Percentiles rank a stretch among this genome's conserved stretches.
Conservation (phyloP, 1,284 basidiomycete species). For the Apiotrichum mycotoxinovorans region DNA sequence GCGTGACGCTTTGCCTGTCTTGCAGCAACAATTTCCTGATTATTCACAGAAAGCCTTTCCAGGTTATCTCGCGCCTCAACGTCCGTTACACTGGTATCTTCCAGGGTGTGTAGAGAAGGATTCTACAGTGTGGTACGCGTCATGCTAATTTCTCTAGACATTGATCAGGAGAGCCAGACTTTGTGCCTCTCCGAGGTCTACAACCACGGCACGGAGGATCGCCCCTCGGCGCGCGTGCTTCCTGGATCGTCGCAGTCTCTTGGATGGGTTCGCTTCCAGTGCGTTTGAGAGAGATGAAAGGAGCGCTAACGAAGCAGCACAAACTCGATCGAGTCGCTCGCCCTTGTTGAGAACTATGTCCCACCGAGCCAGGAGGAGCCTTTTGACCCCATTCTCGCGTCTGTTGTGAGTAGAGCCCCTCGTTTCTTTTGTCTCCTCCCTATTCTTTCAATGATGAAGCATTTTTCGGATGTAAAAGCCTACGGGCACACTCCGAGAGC, state of each 20-base stretch:
- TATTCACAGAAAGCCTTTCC: slow-evolving; percentile 41
- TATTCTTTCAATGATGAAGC: slow-evolving; percentile 39
- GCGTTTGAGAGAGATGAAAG: slow-evolving; percentile 40
- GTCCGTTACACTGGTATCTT: slow-evolving; percentile 47
- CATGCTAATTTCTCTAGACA: no score
- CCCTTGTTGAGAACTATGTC: slow-evolving; percentile 42
- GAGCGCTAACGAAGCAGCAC: slow-evolving; percentile 27
- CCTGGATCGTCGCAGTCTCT: slow-evolving; percentile 34
- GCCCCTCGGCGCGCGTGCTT: slow-evolving; percentile 32
- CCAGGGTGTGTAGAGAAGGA: slow-evolving; percentile 13
- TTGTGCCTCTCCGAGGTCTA: slow-evolving; percentile 46
- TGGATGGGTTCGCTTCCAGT: slow-evolving; percentile 71
- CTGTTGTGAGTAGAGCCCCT: slow-evolving; percentile 36
- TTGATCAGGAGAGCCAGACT: slow-evolving; percentile 44
- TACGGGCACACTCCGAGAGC: slow-evolving; percentile 44
- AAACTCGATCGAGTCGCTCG: slow-evolving; percentile 45
- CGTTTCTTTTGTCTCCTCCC: background rate
- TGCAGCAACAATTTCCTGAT: background rate
- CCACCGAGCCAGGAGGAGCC: slow-evolving; percentile 32
- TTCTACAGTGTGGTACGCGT: background rate
- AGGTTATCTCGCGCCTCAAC: slow-evolving; percentile 46
- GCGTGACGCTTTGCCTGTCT: background rate
- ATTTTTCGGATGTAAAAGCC: slow-evolving; percentile 45
- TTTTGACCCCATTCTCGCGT: slow-evolving; percentile 42
- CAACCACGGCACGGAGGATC: slow-evolving; percentile 47